Percentiles rank a stretch among this genome's conserved stretches.
These are phyloP conservation scores for Wickerhamiella dianesei DNA, from an alignment of 805 yeast genomes.

Conservation along the genomic window DNA sequence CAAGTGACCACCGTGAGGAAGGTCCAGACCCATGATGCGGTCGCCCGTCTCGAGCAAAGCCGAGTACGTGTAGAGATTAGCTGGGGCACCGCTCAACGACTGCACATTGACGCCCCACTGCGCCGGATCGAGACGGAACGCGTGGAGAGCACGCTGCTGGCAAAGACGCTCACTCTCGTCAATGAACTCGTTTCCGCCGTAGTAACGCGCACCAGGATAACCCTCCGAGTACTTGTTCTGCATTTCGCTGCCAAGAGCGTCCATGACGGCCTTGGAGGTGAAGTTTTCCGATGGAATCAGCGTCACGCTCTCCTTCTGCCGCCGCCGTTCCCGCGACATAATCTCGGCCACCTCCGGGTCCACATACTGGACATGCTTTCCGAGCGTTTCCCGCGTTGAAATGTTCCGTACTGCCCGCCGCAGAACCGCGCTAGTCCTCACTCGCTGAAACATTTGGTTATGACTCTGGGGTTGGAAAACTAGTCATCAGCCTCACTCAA, in stretches of 20 bases:
- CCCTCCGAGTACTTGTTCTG: constrained; percentile 97
- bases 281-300: constrained; percentile 93
- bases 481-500: background rate
- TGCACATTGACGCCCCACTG: constrained; percentile 98
- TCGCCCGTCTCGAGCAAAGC: constrained; percentile 82
- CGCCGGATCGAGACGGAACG: constrained; percentile 60
- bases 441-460: background rate
- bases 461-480: background rate
- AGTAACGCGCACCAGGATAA: constrained; percentile 94
- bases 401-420: constrained; percentile 5
- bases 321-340: constrained; percentile 56
- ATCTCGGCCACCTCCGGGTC: constrained; percentile 82
- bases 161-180: constrained; percentile 84
- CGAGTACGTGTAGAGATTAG: constrained; percentile 83
- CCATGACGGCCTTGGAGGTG: constrained; percentile 90
- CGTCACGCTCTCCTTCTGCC: constrained; percentile 87
- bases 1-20: constrained; percentile 97
- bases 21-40: constrained; percentile 91
- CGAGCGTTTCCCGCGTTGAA: constrained; percentile 15
- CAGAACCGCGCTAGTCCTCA: background rate
- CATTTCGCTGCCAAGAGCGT: constrained; percentile 89
- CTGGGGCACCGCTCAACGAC: constrained; percentile 91
- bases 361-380: constrained; percentile 13
- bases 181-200: constrained; percentile 94
- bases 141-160: constrained; percentile 80